These are phyloP conservation scores for Acorus gramineus DNA, from an alignment of 106 monocot genomes.

Conservation along the genomic window DNA sequence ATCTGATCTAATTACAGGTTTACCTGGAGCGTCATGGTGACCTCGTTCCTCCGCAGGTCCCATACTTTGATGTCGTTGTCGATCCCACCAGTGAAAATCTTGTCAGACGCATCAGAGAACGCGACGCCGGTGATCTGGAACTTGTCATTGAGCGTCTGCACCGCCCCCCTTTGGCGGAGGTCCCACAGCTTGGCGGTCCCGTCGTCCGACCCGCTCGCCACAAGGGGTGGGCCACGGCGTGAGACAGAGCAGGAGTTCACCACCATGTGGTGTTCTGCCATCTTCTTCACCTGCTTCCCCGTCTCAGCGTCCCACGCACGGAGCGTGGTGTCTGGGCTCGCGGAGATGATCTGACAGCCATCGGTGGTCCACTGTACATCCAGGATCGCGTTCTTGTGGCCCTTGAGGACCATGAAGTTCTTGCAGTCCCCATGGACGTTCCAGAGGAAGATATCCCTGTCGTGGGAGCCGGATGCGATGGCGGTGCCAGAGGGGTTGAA, in stretches of 20 bases:
- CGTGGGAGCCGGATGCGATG: slow-evolving; percentile 92
- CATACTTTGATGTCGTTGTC: slow-evolving; percentile 95
- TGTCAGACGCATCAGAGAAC: slow-evolving; percentile 89
- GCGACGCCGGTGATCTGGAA: slow-evolving; percentile 86
- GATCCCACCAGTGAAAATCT: slow-evolving; percentile 77
- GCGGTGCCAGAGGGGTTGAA: slow-evolving; percentile 82
- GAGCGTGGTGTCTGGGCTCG: slow-evolving; percentile 87
- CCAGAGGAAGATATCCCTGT: slow-evolving; percentile 90
- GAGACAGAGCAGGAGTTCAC: slow-evolving; percentile 85
- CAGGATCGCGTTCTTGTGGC: slow-evolving; percentile 88
- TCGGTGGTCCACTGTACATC: slow-evolving; percentile 92
- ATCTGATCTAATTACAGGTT: too few species aligned
- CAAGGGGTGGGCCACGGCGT: slow-evolving; percentile 72
- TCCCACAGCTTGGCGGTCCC: slow-evolving; percentile 98
- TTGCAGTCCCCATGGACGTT: slow-evolving; percentile 83
- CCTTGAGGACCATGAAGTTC: slow-evolving; percentile 77
- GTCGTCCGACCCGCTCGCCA: slow-evolving; percentile 92
- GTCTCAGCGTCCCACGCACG: slow-evolving; percentile 91
- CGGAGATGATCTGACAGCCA: slow-evolving; percentile 68
- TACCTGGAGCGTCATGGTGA: slow-evolving; percentile 39
- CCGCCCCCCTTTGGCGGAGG: slow-evolving; percentile 68
- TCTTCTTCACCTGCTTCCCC: slow-evolving; percentile 92
- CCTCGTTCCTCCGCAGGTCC: slow-evolving; percentile 86
- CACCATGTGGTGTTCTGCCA: slow-evolving; percentile 82
- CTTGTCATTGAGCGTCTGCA: slow-evolving; percentile 84